Evolutionary conservation across 306 rosid species (phyloP), one percentile per base, ranked within the genome.

Genomic region (Dryas octopetala): DNA sequence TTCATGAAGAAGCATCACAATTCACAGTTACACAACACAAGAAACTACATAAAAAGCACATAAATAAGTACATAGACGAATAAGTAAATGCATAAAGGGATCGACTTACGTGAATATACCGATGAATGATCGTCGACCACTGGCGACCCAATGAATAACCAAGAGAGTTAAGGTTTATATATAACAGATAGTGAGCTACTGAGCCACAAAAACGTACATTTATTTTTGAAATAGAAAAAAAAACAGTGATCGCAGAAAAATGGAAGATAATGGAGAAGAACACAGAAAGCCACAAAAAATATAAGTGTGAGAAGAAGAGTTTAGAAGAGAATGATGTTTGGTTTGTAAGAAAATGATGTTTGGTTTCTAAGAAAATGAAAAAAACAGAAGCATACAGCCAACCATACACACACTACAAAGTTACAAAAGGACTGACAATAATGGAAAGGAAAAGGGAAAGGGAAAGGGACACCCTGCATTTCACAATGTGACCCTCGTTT

Each of bases 301-400:
- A 69, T 53, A 17, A 14, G 47, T 43, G 61, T 41, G 32, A 12
- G 52, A 12, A 74, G 78, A 62, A 74, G 51, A 47, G 61, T 74
- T 9, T 74, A 32, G 68, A 74, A 63, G 78, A 74, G 61, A 61
- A 70, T 74, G 70, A 74, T 28, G 13, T 38, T 62, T 63, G 8
- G 17, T 48, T 41, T 62, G 59, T 11, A 55, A 43, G 23, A 19
- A 19, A 19, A 19, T 19, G 23, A 19, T 19, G 23, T 19, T 19
- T 19, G 23, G 23, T 23, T 5, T 5, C 53, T 38, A 19, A 4
- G 65, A 44, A 53, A 54, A 3, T 71, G 19, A 54, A n/a, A 17
- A 17, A 71, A 68, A 26, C 26, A 16, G 52, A 14, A 70, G 49
- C 9, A 52, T 52, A 14, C 12, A 26, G 48, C 60, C 59, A 49